Percentiles rank a stretch among this genome's conserved stretches.
phyloP scores from a whole-genome alignment of 106 monocot genomes.

The Platanthera guangdongensis region DNA sequence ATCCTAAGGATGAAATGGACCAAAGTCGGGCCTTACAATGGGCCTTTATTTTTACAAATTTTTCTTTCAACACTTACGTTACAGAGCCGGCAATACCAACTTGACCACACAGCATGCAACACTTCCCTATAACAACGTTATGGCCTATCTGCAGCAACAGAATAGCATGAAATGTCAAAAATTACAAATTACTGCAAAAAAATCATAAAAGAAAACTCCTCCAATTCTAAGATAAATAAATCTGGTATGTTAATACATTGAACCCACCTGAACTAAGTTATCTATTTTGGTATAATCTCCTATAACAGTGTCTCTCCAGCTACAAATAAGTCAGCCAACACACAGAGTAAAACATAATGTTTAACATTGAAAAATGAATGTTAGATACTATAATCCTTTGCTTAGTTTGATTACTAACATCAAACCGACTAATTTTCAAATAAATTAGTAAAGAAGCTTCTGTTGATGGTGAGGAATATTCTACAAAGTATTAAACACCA shows the following conservation, averaged over 20 bases:
- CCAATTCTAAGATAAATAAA: neutral
- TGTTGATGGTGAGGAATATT: neutral
- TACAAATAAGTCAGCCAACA: constrained; percentile 19
- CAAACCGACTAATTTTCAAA: neutral
- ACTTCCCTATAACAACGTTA: constrained; percentile 80
- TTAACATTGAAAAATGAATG: neutral
- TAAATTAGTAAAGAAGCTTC: neutral
- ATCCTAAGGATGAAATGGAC: no score
- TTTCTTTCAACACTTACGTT: constrained; percentile 34
- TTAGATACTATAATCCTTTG: neutral
- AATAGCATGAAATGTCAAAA: neutral
- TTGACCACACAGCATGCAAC: constrained; percentile 95
- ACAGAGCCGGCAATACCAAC: constrained; percentile 96
- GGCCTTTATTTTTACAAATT: no score
- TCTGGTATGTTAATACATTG: neutral
- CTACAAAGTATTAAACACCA: neutral
- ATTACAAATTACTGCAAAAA: neutral
- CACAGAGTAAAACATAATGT: neutral
- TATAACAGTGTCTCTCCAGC: constrained; percentile 91
- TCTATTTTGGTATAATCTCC: constrained; percentile 92
- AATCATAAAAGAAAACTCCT: neutral
- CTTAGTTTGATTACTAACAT: neutral
- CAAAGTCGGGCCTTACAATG: no score
- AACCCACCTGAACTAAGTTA: constrained; percentile 82
- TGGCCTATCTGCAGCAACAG: constrained; percentile 75